Base-by-base conservation (phyloP, 805 yeast genomes). In the Hagleromyces aurorensis region DNA sequence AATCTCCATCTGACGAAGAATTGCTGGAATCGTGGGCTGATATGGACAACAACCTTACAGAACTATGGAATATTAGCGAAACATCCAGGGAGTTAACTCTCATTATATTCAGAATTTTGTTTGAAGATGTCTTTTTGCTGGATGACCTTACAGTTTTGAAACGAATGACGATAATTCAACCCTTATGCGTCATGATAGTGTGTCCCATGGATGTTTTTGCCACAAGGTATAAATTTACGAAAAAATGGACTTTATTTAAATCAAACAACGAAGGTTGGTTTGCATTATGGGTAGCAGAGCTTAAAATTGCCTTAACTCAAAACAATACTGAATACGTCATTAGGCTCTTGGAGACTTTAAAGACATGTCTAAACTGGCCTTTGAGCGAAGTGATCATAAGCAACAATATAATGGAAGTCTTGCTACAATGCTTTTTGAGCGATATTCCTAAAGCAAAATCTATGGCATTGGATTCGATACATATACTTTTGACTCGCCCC, bases 361-460 rank as follows among this genome's bases (percentile, higher is more conserved):
- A 91, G 50, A 79, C 94, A 0, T 82, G 94, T 44, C 67, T 91
- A 36, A 86, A 82, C 45, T 91, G 98, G 98, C 72, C 87, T 6
- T 70, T 82, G 29, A 89, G 96, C 2, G 64, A 72, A 10, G 75
- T 87, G 1, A 68, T 89, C 31, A 70, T 78, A 24, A 61, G 68
- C 22, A 75, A 81, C 29, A 74, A 82, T 29, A 67, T 85, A 6
- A 65, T 85, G 43, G 65, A 68, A 22, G 70, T 78, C 9, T 62
- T 91, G 22, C 67, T 85, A 34, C 58, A 57, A 34, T 68, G 83
- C 18, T 61, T 84, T 30, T 57, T 72, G 21, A 60, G 76, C 6
- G 64, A 71, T 17, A 76, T 78, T 44, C 71, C 78, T 23, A 70
- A 72, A 40, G 71, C 89, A 27, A 78, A 84, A 50, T 78, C 85